phyloP scores from a whole-genome alignment of 1,284 basidiomycete genomes.

The Wallemia hederae region DNA sequence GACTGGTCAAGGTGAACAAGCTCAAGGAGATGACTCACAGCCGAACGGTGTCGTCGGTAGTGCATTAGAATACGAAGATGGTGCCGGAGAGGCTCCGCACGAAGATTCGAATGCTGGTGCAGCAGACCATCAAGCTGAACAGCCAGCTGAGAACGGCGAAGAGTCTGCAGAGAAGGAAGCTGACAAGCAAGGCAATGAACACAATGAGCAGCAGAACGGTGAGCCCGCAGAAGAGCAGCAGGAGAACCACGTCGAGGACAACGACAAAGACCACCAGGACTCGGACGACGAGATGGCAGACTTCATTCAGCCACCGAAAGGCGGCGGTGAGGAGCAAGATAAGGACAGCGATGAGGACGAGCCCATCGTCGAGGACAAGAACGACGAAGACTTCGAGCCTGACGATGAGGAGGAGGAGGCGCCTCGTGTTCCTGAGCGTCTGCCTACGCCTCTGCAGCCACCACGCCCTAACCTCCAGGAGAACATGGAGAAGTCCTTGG shows the following conservation, averaged over 20 bases:
- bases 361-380: conserved; percentile 30
- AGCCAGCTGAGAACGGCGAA: not conserved
- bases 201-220: too few species aligned
- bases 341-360: conserved; percentile 3
- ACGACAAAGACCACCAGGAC: too few species aligned
- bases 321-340: not conserved
- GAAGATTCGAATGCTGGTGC: too few species aligned
- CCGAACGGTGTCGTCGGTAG: too few species aligned
- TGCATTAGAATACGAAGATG: too few species aligned
- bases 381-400: conserved; percentile 25
- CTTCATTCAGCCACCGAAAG: not conserved
- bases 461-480: not conserved
- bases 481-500: not conserved
- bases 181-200: too few species aligned
- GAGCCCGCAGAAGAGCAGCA: too few species aligned
- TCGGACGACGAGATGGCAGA: not conserved
- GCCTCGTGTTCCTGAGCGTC: conserved; percentile 1
- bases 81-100: too few species aligned
- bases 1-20: not conserved
- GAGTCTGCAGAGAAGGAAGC: too few species aligned
- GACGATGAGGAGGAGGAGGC: conserved; percentile 2
- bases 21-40: not conserved
- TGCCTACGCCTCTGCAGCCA: not conserved
- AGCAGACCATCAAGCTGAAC: not conserved
- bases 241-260: too few species aligned